phyloP scores from a whole-genome alignment of 306 rosid species.

The Gillenia trifoliata region DNA sequence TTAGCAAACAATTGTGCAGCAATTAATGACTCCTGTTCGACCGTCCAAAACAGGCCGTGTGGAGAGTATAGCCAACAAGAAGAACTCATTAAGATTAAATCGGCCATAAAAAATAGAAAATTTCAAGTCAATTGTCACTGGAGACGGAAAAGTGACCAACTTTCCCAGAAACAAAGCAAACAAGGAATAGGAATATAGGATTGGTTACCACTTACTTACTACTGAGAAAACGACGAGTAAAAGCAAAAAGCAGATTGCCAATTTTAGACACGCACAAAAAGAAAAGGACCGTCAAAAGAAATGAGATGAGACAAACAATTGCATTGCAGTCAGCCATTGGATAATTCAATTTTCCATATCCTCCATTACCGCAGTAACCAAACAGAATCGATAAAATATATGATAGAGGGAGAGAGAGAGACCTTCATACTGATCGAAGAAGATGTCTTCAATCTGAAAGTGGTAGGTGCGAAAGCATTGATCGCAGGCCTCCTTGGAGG shows the following conservation, averaged over 20 bases:
- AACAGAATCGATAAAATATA: background rate
- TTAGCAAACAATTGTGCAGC: background rate
- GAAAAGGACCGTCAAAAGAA: background rate
- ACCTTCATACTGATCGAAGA: conserved; percentile 73
- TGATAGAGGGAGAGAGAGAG: background rate
- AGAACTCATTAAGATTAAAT: background rate
- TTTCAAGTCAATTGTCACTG: background rate
- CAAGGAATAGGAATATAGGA: background rate
- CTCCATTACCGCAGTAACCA: conserved; percentile 1
- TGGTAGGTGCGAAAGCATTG: conserved; percentile 64
- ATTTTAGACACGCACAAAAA: background rate
- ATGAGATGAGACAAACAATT: background rate
- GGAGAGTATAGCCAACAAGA: background rate
- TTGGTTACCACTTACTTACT: no score
- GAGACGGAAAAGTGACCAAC: background rate
- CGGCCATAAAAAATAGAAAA: background rate
- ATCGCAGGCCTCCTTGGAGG: conserved; percentile 55
- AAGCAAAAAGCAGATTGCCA: background rate
- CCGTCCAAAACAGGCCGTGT: no score
- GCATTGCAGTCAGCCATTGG: background rate
- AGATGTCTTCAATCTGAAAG: conserved; percentile 77
- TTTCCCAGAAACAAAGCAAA: background rate
- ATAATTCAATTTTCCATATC: background rate
- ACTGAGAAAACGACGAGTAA: background rate
- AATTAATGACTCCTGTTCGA: background rate